A percentile compares a stretch with the other conserved stretches of the same genome.
Conservation (phyloP, 805 yeast genomes). For the Candida glaebosa region DNA sequence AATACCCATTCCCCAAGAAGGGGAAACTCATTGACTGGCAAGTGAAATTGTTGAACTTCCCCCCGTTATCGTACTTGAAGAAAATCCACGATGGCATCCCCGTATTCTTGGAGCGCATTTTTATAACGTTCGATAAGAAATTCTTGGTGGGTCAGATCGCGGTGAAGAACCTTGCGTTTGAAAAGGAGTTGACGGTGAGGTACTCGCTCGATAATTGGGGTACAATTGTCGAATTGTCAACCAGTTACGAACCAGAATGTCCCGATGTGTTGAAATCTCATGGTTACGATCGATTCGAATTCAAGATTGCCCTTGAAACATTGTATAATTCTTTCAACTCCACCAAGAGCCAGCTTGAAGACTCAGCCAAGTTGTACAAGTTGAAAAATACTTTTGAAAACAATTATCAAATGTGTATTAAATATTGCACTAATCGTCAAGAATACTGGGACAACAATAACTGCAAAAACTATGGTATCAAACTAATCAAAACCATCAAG, state of each 20-base stretch:
- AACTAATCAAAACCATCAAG: conserved; percentile 11
- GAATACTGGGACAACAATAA: conserved; percentile 81
- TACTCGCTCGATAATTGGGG: conserved; percentile 81
- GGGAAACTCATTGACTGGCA: conserved; percentile 37
- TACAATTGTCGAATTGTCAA: conserved; percentile 66
- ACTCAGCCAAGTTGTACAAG: neutral
- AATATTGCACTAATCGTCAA: conserved; percentile 43
- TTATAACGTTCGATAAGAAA: conserved; percentile 55
- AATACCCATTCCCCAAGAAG: conserved; percentile 9
- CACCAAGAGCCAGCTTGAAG: conserved; percentile 6
- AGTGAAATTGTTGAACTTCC: conserved; percentile 40
- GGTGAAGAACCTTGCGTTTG: conserved; percentile 69
- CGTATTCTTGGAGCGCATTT: conserved; percentile 65
- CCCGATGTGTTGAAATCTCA: conserved; percentile 47
- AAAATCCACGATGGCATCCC: conserved; percentile 34
- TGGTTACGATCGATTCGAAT: conserved; percentile 67
- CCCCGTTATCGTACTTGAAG: conserved; percentile 43
- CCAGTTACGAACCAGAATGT: conserved; percentile 54
- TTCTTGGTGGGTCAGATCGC: conserved; percentile 70
- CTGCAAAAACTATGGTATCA: conserved; percentile 53
- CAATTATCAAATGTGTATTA: conserved; percentile 50
- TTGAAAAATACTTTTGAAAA: conserved; percentile 12
- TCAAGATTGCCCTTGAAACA: conserved; percentile 51
- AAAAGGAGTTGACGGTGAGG: conserved; percentile 64
- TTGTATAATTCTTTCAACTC: conserved; percentile 32